phyloP scores from a whole-genome alignment of 108 stramenopile genomes.

The Thalassiosira profunda region DNA sequence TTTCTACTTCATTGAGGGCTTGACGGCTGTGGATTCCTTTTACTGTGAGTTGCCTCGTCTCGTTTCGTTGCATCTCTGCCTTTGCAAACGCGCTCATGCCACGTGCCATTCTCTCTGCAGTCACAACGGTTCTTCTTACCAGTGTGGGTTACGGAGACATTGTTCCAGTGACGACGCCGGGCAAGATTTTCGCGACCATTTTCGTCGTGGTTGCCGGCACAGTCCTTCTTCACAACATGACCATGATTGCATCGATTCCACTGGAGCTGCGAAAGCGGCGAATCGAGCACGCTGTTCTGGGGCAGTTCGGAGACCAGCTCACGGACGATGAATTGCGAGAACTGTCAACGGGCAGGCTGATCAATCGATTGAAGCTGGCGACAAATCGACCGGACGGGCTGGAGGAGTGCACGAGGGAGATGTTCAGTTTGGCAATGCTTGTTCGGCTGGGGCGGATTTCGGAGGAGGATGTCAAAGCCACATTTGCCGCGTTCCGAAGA shows the following conservation, averaged over 20 bases:
- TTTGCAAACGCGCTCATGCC: too few relatives aligned
- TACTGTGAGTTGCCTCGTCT: too few relatives aligned
- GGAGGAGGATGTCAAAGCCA: constrained; percentile 80
- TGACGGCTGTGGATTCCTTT: constrained; percentile 55
- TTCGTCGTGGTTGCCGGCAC: constrained; percentile 78
- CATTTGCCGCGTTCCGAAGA: constrained; percentile 85
- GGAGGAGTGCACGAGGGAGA: constrained; percentile 90
- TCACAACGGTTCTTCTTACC: constrained; percentile 83
- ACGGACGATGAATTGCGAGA: constrained; percentile 86
- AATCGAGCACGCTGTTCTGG: constrained; percentile 82
- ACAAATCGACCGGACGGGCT: constrained; percentile 70
- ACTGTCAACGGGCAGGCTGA: constrained; percentile 86
- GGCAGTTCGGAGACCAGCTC: constrained; percentile 80
- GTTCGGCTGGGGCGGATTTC: constrained; percentile 89
- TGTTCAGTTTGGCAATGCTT: constrained; percentile 93
- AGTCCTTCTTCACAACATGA: constrained; percentile 89
- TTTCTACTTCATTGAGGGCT: constrained; percentile 85
- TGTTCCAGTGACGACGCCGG: constrained; percentile 73
- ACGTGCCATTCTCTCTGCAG: too few relatives aligned
- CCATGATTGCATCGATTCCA: constrained; percentile 91
- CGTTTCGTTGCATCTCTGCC: too few relatives aligned
- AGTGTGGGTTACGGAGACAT: constrained; percentile 88
- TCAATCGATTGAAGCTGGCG: constrained; percentile 76
- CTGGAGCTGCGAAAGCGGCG: constrained; percentile 83
- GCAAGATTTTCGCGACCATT: constrained; percentile 42